phyloP scores from a whole-genome alignment of 768 basidiomycete genomes.

The Rubroboletus pulcherrimus region DNA sequence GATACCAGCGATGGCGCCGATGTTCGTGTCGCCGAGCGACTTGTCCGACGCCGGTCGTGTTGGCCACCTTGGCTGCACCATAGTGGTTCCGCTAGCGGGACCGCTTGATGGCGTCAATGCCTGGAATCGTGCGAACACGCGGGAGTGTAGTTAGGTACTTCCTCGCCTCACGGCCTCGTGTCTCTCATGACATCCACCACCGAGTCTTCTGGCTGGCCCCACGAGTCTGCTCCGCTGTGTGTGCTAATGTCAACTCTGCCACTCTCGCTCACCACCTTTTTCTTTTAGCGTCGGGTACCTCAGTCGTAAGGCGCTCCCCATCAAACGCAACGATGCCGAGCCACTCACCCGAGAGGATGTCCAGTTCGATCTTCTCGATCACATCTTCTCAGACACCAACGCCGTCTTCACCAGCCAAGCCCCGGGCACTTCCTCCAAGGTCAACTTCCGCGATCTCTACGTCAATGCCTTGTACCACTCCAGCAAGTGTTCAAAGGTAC shows the following conservation, averaged over 20 bases:
- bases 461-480: slow-evolving; percentile 78
- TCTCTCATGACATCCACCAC: slow-evolving; percentile 46
- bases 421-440: slow-evolving; percentile 44
- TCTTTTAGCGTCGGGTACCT: slow-evolving; percentile 51
- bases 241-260: slow-evolving; percentile 22
- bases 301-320: slow-evolving; percentile 62
- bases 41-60: neutral
- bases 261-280: slow-evolving; percentile 8
- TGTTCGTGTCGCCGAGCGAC: slow-evolving; percentile 5
- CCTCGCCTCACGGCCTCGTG: slow-evolving; percentile 34
- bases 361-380: slow-evolving; percentile 78
- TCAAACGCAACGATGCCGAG: slow-evolving; percentile 80
- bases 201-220: slow-evolving; percentile 40
- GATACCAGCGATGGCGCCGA: slow-evolving; percentile 3
- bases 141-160: slow-evolving; percentile 17
- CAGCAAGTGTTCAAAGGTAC: slow-evolving; percentile 79
- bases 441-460: slow-evolving; percentile 82
- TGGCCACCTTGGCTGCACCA: neutral
- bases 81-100: slow-evolving; percentile 1
- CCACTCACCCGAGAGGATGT: slow-evolving; percentile 80
- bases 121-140: slow-evolving; percentile 29
- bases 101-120: slow-evolving; percentile 14
- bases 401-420: slow-evolving; percentile 69
- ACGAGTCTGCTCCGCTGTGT: slow-evolving; percentile 53
- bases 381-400: slow-evolving; percentile 69